These are phyloP conservation scores for Cryptomeria japonica DNA, from an alignment of 75 land plant species.

Conservation along the genomic window DNA sequence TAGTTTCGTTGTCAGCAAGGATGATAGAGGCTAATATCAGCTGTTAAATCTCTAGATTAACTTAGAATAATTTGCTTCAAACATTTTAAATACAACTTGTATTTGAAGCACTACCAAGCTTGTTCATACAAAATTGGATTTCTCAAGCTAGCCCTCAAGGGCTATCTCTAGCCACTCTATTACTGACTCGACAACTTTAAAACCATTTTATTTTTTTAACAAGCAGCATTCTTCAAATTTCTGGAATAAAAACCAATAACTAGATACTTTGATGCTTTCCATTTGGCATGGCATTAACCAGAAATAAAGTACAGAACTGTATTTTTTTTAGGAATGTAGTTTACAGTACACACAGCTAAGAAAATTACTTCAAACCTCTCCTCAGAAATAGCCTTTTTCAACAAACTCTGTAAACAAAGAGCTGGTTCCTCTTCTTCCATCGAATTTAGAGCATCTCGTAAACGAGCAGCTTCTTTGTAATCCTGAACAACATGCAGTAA, in stretches of 20 bases:
- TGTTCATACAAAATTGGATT: neutral
- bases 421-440: constrained; percentile 85
- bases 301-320: neutral
- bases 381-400: constrained; percentile 65
- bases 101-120: neutral
- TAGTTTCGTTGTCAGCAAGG: constrained; percentile 6
- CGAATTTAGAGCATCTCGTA: constrained; percentile 64
- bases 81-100: neutral
- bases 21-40: neutral
- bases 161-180: neutral
- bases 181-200: neutral
- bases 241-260: neutral
- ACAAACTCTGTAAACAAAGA: constrained; percentile 48
- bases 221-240: neutral
- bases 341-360: constrained; percentile 2
- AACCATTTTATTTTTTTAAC: neutral
- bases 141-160: neutral
- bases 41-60: neutral
- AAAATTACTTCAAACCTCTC: constrained; percentile 65
- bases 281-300: neutral
- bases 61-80: neutral
- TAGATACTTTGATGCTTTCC: neutral
- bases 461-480: constrained; percentile 76
- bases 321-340: neutral
- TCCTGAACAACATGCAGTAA: constrained; percentile 35